Percentiles rank a stretch among this genome's conserved stretches.
Conservation (phyloP, 2,329 filamentous ascomycete species). For the Colletotrichum higginsianum region DNA sequence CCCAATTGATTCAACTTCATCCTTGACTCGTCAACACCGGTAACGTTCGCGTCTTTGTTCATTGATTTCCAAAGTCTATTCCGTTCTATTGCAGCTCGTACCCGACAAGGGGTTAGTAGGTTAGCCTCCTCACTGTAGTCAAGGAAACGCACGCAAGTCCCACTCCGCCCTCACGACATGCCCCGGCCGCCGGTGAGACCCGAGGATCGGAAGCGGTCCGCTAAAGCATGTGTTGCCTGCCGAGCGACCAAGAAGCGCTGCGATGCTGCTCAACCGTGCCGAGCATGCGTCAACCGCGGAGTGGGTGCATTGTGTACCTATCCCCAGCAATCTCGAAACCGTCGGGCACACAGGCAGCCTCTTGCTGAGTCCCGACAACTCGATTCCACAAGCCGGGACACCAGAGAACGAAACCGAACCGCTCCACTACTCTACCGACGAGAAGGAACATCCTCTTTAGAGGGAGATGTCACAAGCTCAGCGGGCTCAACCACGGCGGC, state of each 20-base stretch:
- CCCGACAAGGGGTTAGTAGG: neutral
- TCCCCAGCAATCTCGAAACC: constrained; percentile 4
- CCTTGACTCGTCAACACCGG: neutral
- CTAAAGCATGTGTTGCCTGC: constrained; percentile 64
- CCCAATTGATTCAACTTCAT: neutral
- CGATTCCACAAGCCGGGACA: neutral
- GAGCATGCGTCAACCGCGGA: constrained; percentile 21
- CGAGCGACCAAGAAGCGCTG: constrained; percentile 67
- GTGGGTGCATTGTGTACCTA: constrained; percentile 13
- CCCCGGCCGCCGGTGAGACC: constrained; percentile 66
- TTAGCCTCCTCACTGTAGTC: too few species aligned
- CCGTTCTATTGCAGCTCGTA: neutral
- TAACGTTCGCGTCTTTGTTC: neutral
- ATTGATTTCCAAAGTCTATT: neutral
- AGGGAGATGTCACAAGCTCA: neutral
- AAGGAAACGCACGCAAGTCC: too few species aligned
- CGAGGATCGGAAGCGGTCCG: constrained; percentile 63
- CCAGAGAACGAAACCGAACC: neutral
- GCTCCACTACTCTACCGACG: neutral
- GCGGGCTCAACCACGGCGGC: neutral
- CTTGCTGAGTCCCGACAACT: neutral
- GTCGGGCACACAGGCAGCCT: neutral
- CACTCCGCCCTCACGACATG: constrained; percentile 53
- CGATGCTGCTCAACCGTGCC: constrained; percentile 63
- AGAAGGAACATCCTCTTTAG: neutral